Evolutionary conservation across 2,329 filamentous ascomycete species (phyloP), one percentile per base, ranked within the genome.

Genomic region (Stemphylium beticola): DNA sequence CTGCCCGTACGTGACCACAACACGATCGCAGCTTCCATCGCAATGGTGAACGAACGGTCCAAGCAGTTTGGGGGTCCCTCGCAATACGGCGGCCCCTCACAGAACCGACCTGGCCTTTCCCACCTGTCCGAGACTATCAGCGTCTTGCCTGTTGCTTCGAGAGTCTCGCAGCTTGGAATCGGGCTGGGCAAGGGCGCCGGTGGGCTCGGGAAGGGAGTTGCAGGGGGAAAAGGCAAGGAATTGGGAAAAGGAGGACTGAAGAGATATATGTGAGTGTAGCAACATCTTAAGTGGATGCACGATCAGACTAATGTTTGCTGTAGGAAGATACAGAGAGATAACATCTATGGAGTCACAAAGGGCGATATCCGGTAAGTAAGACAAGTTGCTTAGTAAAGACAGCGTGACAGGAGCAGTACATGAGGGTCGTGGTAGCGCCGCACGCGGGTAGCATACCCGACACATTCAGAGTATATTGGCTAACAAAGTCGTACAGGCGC

Each of bases 401-500:
- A 18, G 42, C 14, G 14, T 20, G 8, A 38, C 36, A 12, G 20
- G 36, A 14, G 15, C 10, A 26, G 11, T 22, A 5, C 10, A 38
- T 10, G 12, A 20, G 36, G 6, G 11, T 34, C 31, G 17, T 9
- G 10, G 7, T 29, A 29, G 26, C 11, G 46, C 11, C 20, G 14
- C 24, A 32, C 8, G 26, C 26, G n/a, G 24, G 22, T 2, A 39
- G 18, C 18, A 24, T 17, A 33, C 3, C 4, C 9, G 39, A 41
- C 14, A 3, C 15, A 11, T 17, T 20, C 9, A 15, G 10, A 47
- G 11, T 34, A 10, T n/a, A n/a, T 33, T 14, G 14, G 29, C 61
- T 66, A 45, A 70, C 36, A 4, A 34, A 8, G 3, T 31, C 8
- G 24, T 29, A 6, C 31, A 74, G 89, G 61, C 87, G 90, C 36